Evolutionary conservation across 345 rosid genomes (phyloP), one percentile per base, ranked within the genome.

Genomic region (Sonneratia alba): DNA sequence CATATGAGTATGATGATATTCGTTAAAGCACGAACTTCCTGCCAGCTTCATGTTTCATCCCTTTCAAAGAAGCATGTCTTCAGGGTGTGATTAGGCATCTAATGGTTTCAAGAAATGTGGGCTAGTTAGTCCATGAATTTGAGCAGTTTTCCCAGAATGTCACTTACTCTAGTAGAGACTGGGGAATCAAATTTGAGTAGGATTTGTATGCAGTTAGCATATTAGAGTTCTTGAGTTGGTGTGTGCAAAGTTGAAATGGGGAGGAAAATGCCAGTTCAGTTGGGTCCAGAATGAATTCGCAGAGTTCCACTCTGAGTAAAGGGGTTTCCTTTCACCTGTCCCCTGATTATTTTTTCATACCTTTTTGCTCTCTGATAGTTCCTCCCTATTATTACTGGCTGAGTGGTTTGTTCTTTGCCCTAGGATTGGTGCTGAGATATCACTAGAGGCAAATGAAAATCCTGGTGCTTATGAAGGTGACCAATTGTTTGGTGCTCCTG

Each of bases 391-490:
- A 43, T 40, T 36, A 72, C n/a, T 53, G 8, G 27, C 65, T 47
- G 36, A 73, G 51, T 66, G 14, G 63, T 74, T 70, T 36, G 55
- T 51, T 27, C 36, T 42, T 75, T 72, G 66, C 70, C 24, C 64
- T 81, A 91, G 98, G 79, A 75, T 71, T 73, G 77, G 84, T 49
- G 80, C 81, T 45, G 90, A 88, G 72, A 82, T 80, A 73, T 80
- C 84, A 3, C 73, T 70, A 18, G 86, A 82, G 12, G 74, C 71
- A 43, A 74, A 79, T 74, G 81, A 73, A 65, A 79, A 75, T 68
- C 75, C 80, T 42, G 71, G 73, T 40, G 59, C 81, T 38, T 71
- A 73, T 65, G 88, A 78, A 67, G 75, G 74, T 72, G 88, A 83
- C 68, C 90, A 84, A 78, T 80, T 82, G 10, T 86, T 85, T 80